Evolutionary conservation across 2,329 filamentous ascomycete species (phyloP).

Genomic region (Cercospora beticola): DNA sequence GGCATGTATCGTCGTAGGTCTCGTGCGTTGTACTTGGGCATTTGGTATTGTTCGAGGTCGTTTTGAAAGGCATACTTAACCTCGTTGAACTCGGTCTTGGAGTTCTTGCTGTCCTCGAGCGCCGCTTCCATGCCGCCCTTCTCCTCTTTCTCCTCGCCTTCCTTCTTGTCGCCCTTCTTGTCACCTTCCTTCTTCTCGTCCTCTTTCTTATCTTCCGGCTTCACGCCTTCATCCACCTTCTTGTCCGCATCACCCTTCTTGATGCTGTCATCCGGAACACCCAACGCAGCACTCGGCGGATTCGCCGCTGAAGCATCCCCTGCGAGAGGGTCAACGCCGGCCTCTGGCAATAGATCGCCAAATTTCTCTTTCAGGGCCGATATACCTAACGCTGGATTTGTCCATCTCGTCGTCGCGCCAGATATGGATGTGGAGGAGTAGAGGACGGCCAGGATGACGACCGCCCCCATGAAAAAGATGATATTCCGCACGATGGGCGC

Average conservation of each 20-base stretch:
- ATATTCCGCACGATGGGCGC: conserved; percentile 13
- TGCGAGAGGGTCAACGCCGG: conserved; percentile 14
- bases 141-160: neutral
- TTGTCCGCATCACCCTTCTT: conserved; percentile 10
- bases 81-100: conserved; percentile 21
- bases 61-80: conserved; percentile 20
- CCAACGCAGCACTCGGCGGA: conserved; percentile 17
- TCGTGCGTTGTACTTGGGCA: conserved; percentile 17
- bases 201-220: conserved; percentile 12
- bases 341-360: conserved; percentile 13
- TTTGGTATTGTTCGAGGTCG: conserved; percentile 15
- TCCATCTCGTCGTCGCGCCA: conserved; percentile 17
- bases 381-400: conserved; percentile 18
- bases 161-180: conserved; percentile 8
- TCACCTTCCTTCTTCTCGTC: conserved; percentile 5
- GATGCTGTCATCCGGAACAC: conserved; percentile 15
- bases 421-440: conserved; percentile 20
- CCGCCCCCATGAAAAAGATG: conserved; percentile 16
- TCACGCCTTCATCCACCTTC: conserved; percentile 9
- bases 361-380: conserved; percentile 17
- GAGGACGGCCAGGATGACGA: conserved; percentile 19
- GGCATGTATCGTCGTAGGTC: conserved; percentile 20
- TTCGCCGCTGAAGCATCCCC: conserved; percentile 15
- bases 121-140: conserved; percentile 13
- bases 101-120: conserved; percentile 13